Conservation (phyloP, 2,329 filamentous ascomycete genomes). For the Epichloe elymi region DNA sequence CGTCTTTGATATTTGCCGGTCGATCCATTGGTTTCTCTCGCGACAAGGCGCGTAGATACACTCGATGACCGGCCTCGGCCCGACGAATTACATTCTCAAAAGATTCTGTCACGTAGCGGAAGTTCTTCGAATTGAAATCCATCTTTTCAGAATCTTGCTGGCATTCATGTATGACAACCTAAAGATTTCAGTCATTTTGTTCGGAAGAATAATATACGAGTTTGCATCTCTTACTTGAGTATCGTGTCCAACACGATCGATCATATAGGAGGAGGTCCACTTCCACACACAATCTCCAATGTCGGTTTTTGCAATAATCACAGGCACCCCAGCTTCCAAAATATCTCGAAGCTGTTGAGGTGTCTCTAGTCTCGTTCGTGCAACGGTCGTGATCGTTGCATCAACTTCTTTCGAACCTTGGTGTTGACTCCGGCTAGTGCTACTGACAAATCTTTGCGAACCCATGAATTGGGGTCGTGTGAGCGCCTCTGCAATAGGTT, state of each 20-base stretch:
- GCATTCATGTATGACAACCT: slow-evolving; percentile 66
- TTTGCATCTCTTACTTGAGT: slow-evolving; percentile 37
- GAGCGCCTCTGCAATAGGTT: background rate
- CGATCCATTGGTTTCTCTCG: slow-evolving; percentile 51
- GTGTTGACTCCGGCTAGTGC: slow-evolving; percentile 1
- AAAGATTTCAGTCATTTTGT: background rate
- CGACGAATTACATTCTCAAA: slow-evolving; percentile 56
- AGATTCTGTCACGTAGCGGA: slow-evolving; percentile 54
- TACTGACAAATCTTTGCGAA: slow-evolving; percentile 15
- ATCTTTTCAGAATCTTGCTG: slow-evolving; percentile 42
- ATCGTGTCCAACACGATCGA: slow-evolving; percentile 43
- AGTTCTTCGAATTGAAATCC: slow-evolving; percentile 77
- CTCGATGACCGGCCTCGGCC: slow-evolving; percentile 42
- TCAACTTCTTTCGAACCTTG: slow-evolving; percentile 1
- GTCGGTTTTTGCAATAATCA: slow-evolving; percentile 49
- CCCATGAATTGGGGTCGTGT: slow-evolving; percentile 11
- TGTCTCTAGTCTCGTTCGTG: slow-evolving; percentile 37
- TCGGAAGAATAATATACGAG: background rate
- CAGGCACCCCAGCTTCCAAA: slow-evolving; percentile 39
- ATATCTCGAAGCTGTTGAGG: slow-evolving; percentile 46
- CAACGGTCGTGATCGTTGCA: slow-evolving; percentile 25
- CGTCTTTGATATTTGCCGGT: slow-evolving; percentile 54
- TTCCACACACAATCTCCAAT: slow-evolving; percentile 52
- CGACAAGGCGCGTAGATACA: slow-evolving; percentile 73
- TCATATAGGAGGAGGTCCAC: slow-evolving; percentile 61